phyloP scores from a whole-genome alignment of 495 filamentous ascomycete species.

The Friedmanniomyces endolithicus region DNA sequence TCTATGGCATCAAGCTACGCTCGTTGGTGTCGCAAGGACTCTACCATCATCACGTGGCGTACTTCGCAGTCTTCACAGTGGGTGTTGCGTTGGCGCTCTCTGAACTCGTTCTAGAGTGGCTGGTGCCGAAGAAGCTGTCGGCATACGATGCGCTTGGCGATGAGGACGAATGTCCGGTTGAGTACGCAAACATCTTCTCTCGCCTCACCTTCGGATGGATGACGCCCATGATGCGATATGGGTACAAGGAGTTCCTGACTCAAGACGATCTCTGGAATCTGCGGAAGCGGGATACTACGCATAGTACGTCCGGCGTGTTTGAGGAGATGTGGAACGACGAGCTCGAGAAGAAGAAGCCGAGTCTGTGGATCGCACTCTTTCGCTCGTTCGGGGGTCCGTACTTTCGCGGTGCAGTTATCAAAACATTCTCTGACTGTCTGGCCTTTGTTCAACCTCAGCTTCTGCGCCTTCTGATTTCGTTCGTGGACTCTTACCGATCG shows the following conservation, averaged over 20 bases:
- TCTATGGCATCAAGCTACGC: constrained; percentile 71
- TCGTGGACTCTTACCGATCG: constrained; percentile 63
- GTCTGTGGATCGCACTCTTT: constrained; percentile 86
- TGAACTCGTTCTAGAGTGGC: constrained; percentile 78
- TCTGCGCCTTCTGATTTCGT: constrained; percentile 69
- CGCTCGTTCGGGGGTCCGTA: constrained; percentile 77
- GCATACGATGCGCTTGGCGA: constrained; percentile 76
- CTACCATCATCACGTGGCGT: constrained; percentile 50
- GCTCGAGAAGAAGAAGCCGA: constrained; percentile 60
- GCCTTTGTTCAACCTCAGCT: constrained; percentile 89
- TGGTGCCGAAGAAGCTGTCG: constrained; percentile 77
- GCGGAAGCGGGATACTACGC: constrained; percentile 65
- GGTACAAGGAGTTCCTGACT: constrained; percentile 81
- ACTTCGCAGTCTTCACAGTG: constrained; percentile 68
- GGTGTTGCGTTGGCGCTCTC: constrained; percentile 56
- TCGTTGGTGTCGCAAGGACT: constrained; percentile 70
- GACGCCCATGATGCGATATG: constrained; percentile 94
- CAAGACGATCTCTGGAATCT: constrained; percentile 97
- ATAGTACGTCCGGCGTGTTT: constrained; percentile 51
- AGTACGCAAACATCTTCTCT: constrained; percentile 91
- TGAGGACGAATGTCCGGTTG: constrained; percentile 81
- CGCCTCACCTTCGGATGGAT: constrained; percentile 95
- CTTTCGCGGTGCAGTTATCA: constrained; percentile 65
- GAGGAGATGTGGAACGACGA: constrained; percentile 67
- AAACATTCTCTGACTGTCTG: constrained; percentile 68